Base-by-base conservation (phyloP, 148 eudicot species). In the Camellia japonica region DNA sequence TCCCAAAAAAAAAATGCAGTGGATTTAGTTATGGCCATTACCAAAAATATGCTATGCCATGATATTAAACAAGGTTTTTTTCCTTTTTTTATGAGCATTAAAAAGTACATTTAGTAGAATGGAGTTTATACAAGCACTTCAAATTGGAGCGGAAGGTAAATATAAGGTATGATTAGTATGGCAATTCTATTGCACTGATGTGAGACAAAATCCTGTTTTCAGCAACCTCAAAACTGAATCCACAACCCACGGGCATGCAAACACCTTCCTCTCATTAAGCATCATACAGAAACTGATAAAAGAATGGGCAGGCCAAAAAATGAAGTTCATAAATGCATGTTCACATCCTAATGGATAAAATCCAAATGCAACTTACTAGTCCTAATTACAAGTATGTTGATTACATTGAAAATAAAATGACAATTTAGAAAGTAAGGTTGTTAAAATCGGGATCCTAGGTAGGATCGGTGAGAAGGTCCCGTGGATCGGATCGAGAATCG, bases 1-100 rank as follows among this genome's bases (percentile, higher is more conserved):
- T 88, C 68, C 79, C 79, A 71, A 77, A 52, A 84, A 79, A 73
- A 82, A 55, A 41, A 73, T 75, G 30, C 12, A 68, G 20, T 44
- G 41, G 38, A 64, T 49, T 75, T 71, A 41, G 74, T 62, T 38
- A 79, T 62, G 46, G 19, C 77, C 55, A 75, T 75, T n/a, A 42
- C 51, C 51, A 63, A 2, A 60, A 61, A 60, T 15, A 43, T 41
- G 38, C 15, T 75, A 60, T n/a, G 52, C 16, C 47, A 43, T 43
- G 30, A 43, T 52, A 76, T 44, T 13, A 14, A 55, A 18, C 9
- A 18, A 13, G 14, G 30, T 3, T 30, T 20, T 20, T 7, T 52
- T 38, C 47, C 7, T 0, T 38, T 73, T 13, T 38, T 15, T 1
- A 64, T 7, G 38, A 38, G 20, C 63, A 56, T 56, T 73, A 5